These are phyloP conservation scores for Paraconiothyrium brasiliense DNA, from an alignment of 2,329 filamentous ascomycete genomes.

Conservation along the genomic window DNA sequence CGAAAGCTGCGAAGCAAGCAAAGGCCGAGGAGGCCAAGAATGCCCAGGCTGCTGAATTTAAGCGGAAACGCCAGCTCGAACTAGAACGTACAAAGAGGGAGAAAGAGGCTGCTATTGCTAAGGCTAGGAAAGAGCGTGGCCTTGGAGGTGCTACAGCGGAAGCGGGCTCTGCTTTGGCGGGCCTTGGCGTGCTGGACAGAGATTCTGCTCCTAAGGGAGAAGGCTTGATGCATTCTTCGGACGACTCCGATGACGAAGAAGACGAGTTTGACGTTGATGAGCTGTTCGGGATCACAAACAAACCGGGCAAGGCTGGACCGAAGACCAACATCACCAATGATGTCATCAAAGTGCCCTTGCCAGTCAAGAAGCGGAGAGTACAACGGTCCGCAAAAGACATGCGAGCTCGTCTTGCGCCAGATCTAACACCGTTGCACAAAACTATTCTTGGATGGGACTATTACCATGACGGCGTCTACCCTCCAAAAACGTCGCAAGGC, in stretches of 20 bases:
- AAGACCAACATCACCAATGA: conserved; percentile 50
- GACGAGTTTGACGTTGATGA: conserved; percentile 72
- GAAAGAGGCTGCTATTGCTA: conserved; percentile 76
- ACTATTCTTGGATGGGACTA: conserved; percentile 94
- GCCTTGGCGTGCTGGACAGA: conserved; percentile 78
- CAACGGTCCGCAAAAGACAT: conserved; percentile 89
- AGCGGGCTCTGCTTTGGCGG: conserved; percentile 80
- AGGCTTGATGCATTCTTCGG: conserved; percentile 89
- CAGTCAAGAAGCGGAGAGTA: conserved; percentile 84
- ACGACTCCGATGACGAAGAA: conserved; percentile 69
- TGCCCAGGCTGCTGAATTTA: conserved; percentile 63
- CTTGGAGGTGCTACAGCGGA: conserved; percentile 68
- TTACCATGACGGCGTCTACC: conserved; percentile 87
- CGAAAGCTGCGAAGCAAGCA: conserved; percentile 37
- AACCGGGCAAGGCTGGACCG: conserved; percentile 53
- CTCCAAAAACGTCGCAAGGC: conserved; percentile 72
- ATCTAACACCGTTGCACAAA: conserved; percentile 84
- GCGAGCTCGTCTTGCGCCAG: conserved; percentile 88
- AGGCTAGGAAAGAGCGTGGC: conserved; percentile 67
- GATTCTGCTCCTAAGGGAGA: conserved; percentile 78
- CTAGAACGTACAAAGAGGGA: conserved; percentile 77
- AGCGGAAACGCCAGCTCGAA: conserved; percentile 77
- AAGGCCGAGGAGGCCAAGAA: conserved; percentile 37
- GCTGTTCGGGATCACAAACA: conserved; percentile 67
- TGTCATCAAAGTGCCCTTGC: conserved; percentile 61